Conservation (phyloP, 352 stramenopile genomes). For the Phytopythium montanum region DNA sequence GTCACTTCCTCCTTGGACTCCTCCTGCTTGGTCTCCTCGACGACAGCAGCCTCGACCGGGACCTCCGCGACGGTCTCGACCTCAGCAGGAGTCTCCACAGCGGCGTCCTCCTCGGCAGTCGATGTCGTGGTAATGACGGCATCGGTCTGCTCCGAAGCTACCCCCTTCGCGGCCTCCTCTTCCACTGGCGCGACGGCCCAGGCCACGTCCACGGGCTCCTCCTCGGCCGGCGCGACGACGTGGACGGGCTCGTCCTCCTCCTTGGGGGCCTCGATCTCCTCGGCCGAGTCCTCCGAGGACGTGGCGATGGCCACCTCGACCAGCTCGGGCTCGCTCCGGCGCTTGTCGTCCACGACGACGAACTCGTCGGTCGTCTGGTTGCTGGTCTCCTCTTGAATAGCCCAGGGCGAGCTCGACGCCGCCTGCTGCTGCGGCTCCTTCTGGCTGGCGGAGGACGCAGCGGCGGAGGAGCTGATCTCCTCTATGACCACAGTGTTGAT, state of each 20-base stretch:
- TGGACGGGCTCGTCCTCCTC: constrained; percentile 11
- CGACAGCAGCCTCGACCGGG: not conserved
- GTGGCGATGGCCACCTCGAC: not conserved
- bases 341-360: constrained; percentile 3
- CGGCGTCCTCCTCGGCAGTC: constrained; percentile 9
- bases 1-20: constrained; percentile 3
- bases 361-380: constrained; percentile 10
- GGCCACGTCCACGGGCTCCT: constrained; percentile 11
- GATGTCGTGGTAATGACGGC: not conserved
- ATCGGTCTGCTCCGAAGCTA: not conserved
- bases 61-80: constrained; percentile 3
- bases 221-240: constrained; percentile 6
- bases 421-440: too few species aligned
- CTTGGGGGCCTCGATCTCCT: constrained; percentile 5
- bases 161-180: not conserved
- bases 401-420: constrained; percentile 19
- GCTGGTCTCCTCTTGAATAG: constrained; percentile 2
- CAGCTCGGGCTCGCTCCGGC: constrained; percentile 1
- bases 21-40: constrained; percentile 9
- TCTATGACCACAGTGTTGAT: constrained; percentile 25
- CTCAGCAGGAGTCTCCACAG: constrained; percentile 12
- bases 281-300: constrained; percentile 9
- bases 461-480: constrained; percentile 8
- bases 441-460: not conserved
- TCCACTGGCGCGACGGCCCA: constrained; percentile 1